Evolutionary conservation across 768 basidiomycete genomes (phyloP).

Genomic region (Pulveroboletus sp.): DNA sequence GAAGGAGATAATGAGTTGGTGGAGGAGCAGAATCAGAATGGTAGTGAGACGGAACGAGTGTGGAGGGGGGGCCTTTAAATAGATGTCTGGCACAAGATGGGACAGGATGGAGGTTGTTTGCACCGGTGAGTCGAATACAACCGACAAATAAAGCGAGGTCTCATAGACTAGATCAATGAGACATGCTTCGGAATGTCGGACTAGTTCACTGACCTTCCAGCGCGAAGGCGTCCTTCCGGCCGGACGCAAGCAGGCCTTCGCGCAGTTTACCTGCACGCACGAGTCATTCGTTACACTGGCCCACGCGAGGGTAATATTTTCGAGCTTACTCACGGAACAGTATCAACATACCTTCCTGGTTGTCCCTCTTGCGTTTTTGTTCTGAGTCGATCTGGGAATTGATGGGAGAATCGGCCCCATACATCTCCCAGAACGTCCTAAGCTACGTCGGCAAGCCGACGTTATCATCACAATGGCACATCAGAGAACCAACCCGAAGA

Average conservation of each 20-base stretch:
- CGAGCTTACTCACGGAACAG: conserved; percentile 53
- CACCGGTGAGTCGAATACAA: conserved; percentile 54
- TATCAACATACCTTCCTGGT: conserved; percentile 66
- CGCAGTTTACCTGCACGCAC: conserved; percentile 61
- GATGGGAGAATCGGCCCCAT: conserved; percentile 23
- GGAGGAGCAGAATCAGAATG: conserved; percentile 49
- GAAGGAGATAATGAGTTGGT: conserved; percentile 52
- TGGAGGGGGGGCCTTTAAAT: conserved; percentile 22
- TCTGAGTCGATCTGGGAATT: conserved; percentile 14
- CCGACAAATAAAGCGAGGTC: conserved; percentile 62
- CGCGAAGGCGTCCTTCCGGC: conserved; percentile 56
- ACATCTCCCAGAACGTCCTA: conserved; percentile 40
- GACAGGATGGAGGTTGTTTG: conserved; percentile 62
- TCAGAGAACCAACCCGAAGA: background rate
- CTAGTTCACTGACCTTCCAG: conserved; percentile 51
- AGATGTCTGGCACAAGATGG: conserved; percentile 50
- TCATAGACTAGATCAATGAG: conserved; percentile 52
- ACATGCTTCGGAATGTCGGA: background rate
- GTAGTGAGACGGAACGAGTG: conserved; percentile 27
- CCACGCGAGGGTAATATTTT: background rate
- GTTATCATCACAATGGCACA: background rate
- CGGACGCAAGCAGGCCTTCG: conserved; percentile 63
- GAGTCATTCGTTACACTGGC: background rate
- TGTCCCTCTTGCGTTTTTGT: conserved; percentile 40
- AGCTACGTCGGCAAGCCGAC: conserved; percentile 35